A percentile compares a stretch with the other conserved stretches of the same genome.
phyloP scores from a whole-genome alignment of 2,329 filamentous ascomycete species.

The Diaporthe sp. region DNA sequence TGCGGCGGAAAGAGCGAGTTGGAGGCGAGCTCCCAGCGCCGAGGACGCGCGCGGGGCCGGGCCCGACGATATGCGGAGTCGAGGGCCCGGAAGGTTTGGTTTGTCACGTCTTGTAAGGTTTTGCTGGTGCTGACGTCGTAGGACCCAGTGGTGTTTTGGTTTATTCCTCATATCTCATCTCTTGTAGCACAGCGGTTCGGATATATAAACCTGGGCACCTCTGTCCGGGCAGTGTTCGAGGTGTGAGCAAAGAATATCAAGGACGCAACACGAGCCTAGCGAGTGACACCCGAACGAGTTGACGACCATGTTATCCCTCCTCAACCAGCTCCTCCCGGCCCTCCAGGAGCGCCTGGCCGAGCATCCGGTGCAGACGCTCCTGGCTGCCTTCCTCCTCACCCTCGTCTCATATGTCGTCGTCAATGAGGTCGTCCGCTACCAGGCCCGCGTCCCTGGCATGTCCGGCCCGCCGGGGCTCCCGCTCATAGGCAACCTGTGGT shows the following conservation, averaged over 20 bases:
- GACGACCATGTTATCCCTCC: neutral
- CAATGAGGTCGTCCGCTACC: constrained; percentile 63
- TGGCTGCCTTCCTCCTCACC: constrained; percentile 34
- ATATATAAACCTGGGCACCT: neutral
- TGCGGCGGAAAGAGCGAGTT: neutral
- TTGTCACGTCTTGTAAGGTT: neutral
- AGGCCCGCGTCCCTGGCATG: constrained; percentile 60
- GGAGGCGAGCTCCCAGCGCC: neutral
- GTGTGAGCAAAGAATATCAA: neutral
- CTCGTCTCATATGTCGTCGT: constrained; percentile 61
- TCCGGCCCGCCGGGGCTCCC: constrained; percentile 65
- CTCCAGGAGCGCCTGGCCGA: neutral
- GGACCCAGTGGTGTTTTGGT: too few species aligned
- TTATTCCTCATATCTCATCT: neutral
- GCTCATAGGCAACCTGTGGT: constrained; percentile 68
- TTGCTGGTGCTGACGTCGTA: neutral
- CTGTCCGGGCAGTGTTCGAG: neutral
- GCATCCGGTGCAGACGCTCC: constrained; percentile 14
- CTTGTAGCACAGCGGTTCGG: neutral
- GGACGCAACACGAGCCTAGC: neutral
- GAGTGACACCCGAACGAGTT: neutral
- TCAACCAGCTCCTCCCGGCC: neutral
- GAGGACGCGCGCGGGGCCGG: neutral
- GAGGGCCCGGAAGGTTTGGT: neutral
- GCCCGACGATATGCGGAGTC: constrained; percentile 25